Base-by-base conservation (phyloP, 768 basidiomycete species). In the Tremella yokohamensis region DNA sequence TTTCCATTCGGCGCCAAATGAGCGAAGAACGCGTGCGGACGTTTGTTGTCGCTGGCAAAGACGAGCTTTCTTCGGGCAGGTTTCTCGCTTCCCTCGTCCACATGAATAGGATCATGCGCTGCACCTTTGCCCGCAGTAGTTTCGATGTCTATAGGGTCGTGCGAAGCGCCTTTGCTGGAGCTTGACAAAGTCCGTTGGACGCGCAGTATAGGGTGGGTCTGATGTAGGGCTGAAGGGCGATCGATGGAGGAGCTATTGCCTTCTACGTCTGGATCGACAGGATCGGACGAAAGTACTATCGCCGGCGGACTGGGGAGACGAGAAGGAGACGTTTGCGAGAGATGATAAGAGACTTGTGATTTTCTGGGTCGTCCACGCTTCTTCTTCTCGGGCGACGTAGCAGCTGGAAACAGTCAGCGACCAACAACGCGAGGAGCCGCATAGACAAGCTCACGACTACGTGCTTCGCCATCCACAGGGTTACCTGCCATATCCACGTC, bases 11-110 rank as follows among this genome's bases (percentile, higher is more conserved):
- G 16, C 51, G 12, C 26, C 9, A 18, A 51, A 22, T 13, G 16
- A 45, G 42, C 12, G 48, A 72, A 72, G 58, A 72, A 68, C 2
- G 59, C 37, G 56, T 72, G 70, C 13, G 63, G 48, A 16, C 59
- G 54, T 50, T 69, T 72, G 20, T 47, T 26, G 52, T 72, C 68
- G 16, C 52, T 55, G 6, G 63, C 70, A 37, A 72, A 69, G 3
- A 66, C 61, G 2, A 64, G 38, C 48, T 72, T 67, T 34, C 51
- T 61, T 16, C 56, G 60, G 24, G 37, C 51, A 3, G 45, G 13
- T 40, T 54, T 51, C 18, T 61, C 56, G 26, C 44, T 25, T 16
- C 56, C 63, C 19, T 39, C 53, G 3, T 64, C 62, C 20, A 60
- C 50, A 40, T 53, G 39, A 39, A 60, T 60, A 13, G 58, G 26